A percentile compares a stretch with the other conserved stretches of the same genome.
These are phyloP conservation scores for Kuraishia ogatae DNA, from an alignment of 805 yeast species.

Conservation along the genomic window DNA sequence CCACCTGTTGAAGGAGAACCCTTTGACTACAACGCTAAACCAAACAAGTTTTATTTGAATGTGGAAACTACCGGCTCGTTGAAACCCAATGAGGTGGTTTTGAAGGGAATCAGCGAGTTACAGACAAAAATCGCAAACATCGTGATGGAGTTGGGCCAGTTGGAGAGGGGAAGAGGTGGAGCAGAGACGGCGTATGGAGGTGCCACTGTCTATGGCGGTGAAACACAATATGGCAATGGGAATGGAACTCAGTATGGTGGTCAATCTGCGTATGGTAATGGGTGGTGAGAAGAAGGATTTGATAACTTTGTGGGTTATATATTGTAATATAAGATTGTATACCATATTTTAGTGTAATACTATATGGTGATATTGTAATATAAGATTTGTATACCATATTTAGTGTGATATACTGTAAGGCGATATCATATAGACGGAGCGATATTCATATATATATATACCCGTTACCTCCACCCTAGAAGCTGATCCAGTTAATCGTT, in stretches of 20 bases:
- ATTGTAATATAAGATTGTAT: neutral
- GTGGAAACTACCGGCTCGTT: conserved; percentile 90
- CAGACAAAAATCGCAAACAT: conserved; percentile 89
- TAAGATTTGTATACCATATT: neutral
- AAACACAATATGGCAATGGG: conserved; percentile 13
- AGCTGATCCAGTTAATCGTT: too few species aligned
- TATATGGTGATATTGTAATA: neutral
- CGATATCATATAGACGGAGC: too few species aligned
- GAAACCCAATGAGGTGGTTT: conserved; percentile 82
- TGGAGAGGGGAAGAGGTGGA: conserved; percentile 34
- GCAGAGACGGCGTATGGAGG: conserved; percentile 26
- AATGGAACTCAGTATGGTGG: conserved; percentile 15
- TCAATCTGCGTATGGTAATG: neutral
- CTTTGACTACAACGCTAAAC: conserved; percentile 79
- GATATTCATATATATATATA: too few species aligned
- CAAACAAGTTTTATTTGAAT: conserved; percentile 75
- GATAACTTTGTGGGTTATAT: too few species aligned
- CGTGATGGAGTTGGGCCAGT: conserved; percentile 54
- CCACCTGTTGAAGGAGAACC: conserved; percentile 82
- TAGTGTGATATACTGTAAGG: too few species aligned
- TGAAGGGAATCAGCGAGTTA: conserved; percentile 74
- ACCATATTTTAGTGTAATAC: too few species aligned
- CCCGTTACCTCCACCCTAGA: too few species aligned
- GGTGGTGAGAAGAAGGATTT: neutral
- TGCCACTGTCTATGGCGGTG: conserved; percentile 29